A percentile compares a stretch with the other conserved stretches of the same genome.
Conservation (phyloP, 1,284 basidiomycete genomes). For the Puccinia triticina region DNA sequence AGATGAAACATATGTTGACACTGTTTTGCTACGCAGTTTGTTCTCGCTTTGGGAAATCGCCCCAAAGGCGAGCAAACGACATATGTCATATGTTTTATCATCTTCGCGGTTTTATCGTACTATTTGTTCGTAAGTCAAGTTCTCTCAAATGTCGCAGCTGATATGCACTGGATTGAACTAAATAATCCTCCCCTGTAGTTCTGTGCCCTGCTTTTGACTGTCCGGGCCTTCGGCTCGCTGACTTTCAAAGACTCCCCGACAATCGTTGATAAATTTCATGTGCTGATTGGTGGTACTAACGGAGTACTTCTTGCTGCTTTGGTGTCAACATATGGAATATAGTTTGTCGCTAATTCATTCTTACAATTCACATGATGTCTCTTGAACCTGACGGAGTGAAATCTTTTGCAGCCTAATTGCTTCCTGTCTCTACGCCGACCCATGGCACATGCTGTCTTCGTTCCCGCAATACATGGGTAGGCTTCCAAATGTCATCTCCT, state of each 20-base stretch:
- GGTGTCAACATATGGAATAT: conserved; percentile 77
- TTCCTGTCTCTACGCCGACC: conserved; percentile 91
- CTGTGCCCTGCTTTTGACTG: conserved; percentile 45
- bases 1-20: too few species aligned
- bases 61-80: conserved; percentile 88
- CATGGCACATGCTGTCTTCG: conserved; percentile 98
- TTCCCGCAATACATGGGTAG: conserved; percentile 80
- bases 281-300: conserved; percentile 75
- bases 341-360: conserved; percentile 4
- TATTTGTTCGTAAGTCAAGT: conserved; percentile 56
- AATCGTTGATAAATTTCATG: conserved; percentile 57
- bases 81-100: conserved; percentile 79
- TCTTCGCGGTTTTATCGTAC: conserved; percentile 60
- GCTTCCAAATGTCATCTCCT: background rate
- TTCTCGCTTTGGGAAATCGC: conserved; percentile 86
- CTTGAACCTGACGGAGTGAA: conserved; percentile 57
- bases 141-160: conserved; percentile 1
- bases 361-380: too few species aligned
- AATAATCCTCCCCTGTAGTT: conserved; percentile 15
- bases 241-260: conserved; percentile 42
- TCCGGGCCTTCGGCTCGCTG: conserved; percentile 29
- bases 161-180: background rate
- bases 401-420: conserved; percentile 69
- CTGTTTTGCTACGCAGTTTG: conserved; percentile 65
- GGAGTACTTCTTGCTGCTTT: conserved; percentile 84